A percentile compares a stretch with the other conserved stretches of the same genome.
phyloP scores from a whole-genome alignment of 345 rosid species.

The Gynandropsis gynandra region DNA sequence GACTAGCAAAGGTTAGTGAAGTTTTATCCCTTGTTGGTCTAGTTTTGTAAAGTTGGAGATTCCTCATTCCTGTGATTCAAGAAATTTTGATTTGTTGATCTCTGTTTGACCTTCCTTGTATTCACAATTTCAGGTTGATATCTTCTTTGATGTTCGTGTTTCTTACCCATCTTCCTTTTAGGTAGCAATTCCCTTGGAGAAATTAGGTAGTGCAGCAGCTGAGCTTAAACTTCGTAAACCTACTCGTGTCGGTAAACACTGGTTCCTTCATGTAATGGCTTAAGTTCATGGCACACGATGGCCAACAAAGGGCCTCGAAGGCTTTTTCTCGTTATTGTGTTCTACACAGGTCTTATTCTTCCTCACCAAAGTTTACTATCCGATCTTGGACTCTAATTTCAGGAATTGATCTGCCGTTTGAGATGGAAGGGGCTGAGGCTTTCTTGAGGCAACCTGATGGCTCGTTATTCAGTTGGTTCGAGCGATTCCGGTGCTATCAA shows the following conservation, averaged over 20 bases:
- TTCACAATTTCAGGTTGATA: constrained; percentile 14
- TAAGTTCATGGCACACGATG: not conserved
- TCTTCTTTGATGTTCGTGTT: too few species aligned
- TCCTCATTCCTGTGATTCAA: too few species aligned
- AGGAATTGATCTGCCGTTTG: constrained; percentile 93
- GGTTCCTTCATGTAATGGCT: not conserved
- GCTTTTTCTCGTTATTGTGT: constrained; percentile 2
- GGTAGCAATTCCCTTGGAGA: constrained; percentile 67
- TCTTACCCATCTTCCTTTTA: too few species aligned
- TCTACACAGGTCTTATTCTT: not conserved
- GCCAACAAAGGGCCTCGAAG: not conserved
- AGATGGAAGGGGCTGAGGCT: constrained; percentile 69
- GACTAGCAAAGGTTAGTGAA: not conserved
- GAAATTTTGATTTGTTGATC: too few species aligned
- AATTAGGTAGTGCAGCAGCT: constrained; percentile 65
- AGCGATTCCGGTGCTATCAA: constrained; percentile 70
- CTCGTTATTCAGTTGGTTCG: constrained; percentile 81
- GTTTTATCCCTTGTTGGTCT: constrained; percentile 5
- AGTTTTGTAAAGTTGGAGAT: constrained; percentile 5
- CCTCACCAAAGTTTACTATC: not conserved
- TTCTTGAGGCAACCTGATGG: constrained; percentile 81
- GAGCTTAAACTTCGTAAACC: constrained; percentile 71
- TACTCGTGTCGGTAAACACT: constrained; percentile 52
- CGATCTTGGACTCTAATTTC: constrained; percentile 20
- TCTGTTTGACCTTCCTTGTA: not conserved